Evolutionary conservation across 2,329 filamentous ascomycete genomes (phyloP).

Genomic region (Trichophyton equinum): DNA sequence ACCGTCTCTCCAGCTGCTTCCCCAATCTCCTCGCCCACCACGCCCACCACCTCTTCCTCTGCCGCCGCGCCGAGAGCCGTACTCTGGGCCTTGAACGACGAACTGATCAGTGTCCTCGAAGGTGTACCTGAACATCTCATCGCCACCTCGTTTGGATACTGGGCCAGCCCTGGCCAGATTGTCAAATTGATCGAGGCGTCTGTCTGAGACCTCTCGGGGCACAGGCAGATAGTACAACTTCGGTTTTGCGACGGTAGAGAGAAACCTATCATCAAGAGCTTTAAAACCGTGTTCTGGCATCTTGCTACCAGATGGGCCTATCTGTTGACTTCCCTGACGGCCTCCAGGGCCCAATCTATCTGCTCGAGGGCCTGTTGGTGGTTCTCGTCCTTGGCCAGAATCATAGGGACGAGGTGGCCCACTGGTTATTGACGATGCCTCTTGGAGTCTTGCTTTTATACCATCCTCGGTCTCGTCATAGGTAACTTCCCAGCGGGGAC

Average conservation of each 20-base stretch:
- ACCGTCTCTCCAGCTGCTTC: constrained; percentile 9
- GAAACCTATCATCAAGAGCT: constrained; percentile 49
- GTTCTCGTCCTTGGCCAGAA: constrained; percentile 14
- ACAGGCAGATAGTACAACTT: constrained; percentile 57
- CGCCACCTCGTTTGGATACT: constrained; percentile 28
- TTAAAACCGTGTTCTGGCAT: constrained; percentile 35
- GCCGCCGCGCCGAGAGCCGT: constrained; percentile 32
- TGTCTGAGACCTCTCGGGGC: constrained; percentile 48
- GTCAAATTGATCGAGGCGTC: constrained; percentile 51
- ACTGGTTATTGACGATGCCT: constrained; percentile 21
- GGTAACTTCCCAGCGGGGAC: constrained; percentile 57
- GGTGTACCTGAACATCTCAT: constrained; percentile 56
- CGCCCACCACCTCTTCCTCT: constrained; percentile 19
- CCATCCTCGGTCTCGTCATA: constrained; percentile 51
- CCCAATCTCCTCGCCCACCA: constrained; percentile 19
- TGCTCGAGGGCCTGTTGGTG: constrained; percentile 21
- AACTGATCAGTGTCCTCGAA: constrained; percentile 56
- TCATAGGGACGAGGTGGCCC: neutral
- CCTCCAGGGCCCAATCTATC: constrained; percentile 7
- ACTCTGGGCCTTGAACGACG: constrained; percentile 61
- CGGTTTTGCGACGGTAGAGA: constrained; percentile 48
- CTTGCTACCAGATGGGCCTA: neutral
- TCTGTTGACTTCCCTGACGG: neutral
- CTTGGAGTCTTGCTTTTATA: constrained; percentile 46
- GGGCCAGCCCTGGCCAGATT: constrained; percentile 29